These are phyloP conservation scores for Meyerozyma carpophila DNA, from an alignment of 1,139 yeast genomes.

Conservation along the genomic window DNA sequence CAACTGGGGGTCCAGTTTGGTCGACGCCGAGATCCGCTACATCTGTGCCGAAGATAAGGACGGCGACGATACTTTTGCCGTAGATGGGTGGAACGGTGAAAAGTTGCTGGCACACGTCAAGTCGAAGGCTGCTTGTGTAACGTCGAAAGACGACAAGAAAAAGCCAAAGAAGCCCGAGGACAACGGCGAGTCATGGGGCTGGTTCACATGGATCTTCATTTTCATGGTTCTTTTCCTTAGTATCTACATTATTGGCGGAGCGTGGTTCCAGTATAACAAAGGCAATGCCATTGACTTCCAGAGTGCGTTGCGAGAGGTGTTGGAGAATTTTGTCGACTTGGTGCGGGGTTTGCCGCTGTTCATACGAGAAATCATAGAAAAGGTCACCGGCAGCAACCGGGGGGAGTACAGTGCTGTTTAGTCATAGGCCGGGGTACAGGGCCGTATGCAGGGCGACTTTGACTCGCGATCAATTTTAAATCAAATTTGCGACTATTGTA, in stretches of 20 bases:
- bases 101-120: conserved; percentile 20
- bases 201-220: conserved; percentile 72
- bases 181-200: conserved; percentile 59
- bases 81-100: conserved; percentile 30
- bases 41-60: conserved; percentile 40
- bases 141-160: conserved; percentile 20
- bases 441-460: background rate
- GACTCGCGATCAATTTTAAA: background rate
- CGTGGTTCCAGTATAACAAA: conserved; percentile 65
- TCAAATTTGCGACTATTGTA: background rate
- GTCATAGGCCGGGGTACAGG: conserved; percentile 5
- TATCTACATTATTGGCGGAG: conserved; percentile 69
- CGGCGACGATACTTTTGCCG: conserved; percentile 20
- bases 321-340: conserved; percentile 61
- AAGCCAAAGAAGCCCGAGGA: conserved; percentile 17
- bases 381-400: conserved; percentile 66
- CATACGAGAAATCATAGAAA: conserved; percentile 60
- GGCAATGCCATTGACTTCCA: conserved; percentile 48
- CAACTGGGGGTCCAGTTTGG: conserved; percentile 63
- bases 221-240: conserved; percentile 64
- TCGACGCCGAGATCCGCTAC: conserved; percentile 49
- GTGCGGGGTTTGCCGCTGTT: conserved; percentile 67
- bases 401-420: conserved; percentile 92
- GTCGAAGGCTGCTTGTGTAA: conserved; percentile 36
- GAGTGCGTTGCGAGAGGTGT: conserved; percentile 61